These are phyloP conservation scores for Xylaria sp. DNA, from an alignment of 2,329 filamentous ascomycete species.

Conservation along the genomic window DNA sequence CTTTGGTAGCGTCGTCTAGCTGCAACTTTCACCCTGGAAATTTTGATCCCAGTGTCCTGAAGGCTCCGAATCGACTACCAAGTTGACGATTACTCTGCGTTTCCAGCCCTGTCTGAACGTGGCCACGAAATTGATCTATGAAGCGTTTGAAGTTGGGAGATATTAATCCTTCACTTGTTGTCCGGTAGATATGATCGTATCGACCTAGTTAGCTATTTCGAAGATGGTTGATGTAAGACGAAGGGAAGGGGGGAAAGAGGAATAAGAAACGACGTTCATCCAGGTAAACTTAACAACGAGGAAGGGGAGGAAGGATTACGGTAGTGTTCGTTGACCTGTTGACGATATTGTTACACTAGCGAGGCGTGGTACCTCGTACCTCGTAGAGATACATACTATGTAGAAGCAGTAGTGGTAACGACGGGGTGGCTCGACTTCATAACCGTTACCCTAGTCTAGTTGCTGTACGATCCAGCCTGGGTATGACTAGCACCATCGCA, in stretches of 20 bases:
- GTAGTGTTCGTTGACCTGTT: constrained; percentile 25
- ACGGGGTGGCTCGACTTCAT: constrained; percentile 30
- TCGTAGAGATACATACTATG: constrained; percentile 7
- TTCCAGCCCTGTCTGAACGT: neutral
- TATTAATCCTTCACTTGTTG: neutral
- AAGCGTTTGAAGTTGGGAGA: neutral
- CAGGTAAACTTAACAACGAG: constrained; percentile 20
- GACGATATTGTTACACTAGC: constrained; percentile 32
- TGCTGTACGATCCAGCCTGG: constrained; percentile 26
- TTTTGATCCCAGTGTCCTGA: neutral
- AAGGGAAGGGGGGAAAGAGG: constrained; percentile 4
- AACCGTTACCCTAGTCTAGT: constrained; percentile 30
- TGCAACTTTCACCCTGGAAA: neutral
- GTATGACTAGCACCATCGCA: constrained; percentile 13
- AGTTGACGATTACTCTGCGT: neutral
- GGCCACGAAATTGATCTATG: neutral
- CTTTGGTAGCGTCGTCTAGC: constrained; percentile 11
- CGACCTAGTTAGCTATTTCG: constrained; percentile 2
- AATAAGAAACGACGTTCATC: constrained; percentile 22
- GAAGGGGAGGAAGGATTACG: constrained; percentile 24
- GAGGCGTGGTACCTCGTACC: constrained; percentile 27
- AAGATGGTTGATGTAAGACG: neutral
- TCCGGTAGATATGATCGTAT: constrained; percentile 4
- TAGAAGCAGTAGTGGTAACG: constrained; percentile 26
- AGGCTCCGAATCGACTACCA: constrained; percentile 4